Base-by-base conservation (phyloP, 805 yeast genomes). In the Pichia exigua region DNA sequence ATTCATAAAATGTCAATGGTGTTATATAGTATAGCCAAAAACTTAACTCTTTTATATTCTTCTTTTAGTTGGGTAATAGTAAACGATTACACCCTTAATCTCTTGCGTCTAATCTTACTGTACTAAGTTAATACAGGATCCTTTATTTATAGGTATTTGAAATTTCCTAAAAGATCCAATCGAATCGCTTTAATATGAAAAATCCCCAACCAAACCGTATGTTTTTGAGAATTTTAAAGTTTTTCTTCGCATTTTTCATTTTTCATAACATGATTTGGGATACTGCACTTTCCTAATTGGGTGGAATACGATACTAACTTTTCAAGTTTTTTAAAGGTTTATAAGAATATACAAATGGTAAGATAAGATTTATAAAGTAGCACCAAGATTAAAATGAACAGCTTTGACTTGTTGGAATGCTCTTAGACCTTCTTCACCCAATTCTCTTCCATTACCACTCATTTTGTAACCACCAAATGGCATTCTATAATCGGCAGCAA, bases 381-480 rank as follows among this genome's bases (percentile, higher is more conserved):
- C 58, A 41, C 78, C 46, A 35, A 67, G 55, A 48, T 67, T 69
- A 49, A 65, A 57, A 75, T 91, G 84, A 52, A 91, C 95, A 48
- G 97, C 85, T 77, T 91, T 92, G 58, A 75, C 77, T 69, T 88
- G 95, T 56, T 88, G 82, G 76, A 90, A 92, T 69, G 83, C 84
- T 54, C 85, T 87, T 63, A 92, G 71, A 52, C 95, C 95, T 58
- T 88, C 91, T 55, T 78, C 79, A 63, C 97, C 97, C 78, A 90
- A 82, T 75, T 92, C 97, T 70, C 95, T 81, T 65, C 98, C 97
- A 56, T 85, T 75, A 70, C 98, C 98, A 53, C 94, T 83, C 77
- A 83, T 82, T 69, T 88, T 88, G 75, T 76, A 86, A 45, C 97
- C 97, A 62, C 97, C 97, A 69, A 91, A 91, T 64, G 97, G 97